Percentiles rank a stretch among this genome's conserved stretches.
These are phyloP conservation scores for Fraxinus cuspidata DNA, from an alignment of 257 asterid species.

Conservation along the genomic window DNA sequence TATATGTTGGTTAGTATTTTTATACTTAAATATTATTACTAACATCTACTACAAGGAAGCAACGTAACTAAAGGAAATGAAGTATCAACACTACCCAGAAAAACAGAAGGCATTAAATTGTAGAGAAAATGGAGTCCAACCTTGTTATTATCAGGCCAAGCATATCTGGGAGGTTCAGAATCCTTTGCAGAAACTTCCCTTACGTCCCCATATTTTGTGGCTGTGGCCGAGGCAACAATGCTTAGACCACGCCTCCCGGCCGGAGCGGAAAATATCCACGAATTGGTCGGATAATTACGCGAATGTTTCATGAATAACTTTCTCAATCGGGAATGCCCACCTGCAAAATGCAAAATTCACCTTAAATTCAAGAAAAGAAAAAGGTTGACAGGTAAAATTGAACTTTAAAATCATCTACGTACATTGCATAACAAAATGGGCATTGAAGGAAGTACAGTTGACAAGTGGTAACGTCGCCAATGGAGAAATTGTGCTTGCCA, in stretches of 20 bases:
- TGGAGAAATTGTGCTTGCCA: background rate
- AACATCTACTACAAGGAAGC: background rate
- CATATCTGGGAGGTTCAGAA: slow-evolving; percentile 37
- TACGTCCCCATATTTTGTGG: slow-evolving; percentile 31
- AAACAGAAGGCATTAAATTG: background rate
- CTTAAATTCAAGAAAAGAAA: background rate
- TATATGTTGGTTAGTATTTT: too few species aligned
- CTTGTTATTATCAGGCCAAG: slow-evolving; percentile 69
- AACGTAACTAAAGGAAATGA: background rate
- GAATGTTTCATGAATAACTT: slow-evolving; percentile 23
- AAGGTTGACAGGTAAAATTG: background rate
- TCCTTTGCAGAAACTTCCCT: slow-evolving; percentile 38
- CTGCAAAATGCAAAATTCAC: slow-evolving; percentile 30
- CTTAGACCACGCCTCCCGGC: slow-evolving; percentile 25
- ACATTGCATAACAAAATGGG: background rate
- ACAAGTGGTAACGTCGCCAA: background rate
- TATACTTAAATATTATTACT: too few species aligned
- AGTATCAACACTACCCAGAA: background rate
- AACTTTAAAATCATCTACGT: background rate
- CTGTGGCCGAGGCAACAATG: slow-evolving; percentile 32
- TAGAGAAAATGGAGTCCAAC: slow-evolving; percentile 25
- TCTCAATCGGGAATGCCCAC: slow-evolving; percentile 24
- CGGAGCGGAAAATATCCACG: slow-evolving; percentile 26
- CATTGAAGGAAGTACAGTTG: background rate
- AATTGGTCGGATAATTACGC: slow-evolving; percentile 23